phyloP scores from a whole-genome alignment of 2,329 filamentous ascomycete species.

The Pseudocercospora vitis region DNA sequence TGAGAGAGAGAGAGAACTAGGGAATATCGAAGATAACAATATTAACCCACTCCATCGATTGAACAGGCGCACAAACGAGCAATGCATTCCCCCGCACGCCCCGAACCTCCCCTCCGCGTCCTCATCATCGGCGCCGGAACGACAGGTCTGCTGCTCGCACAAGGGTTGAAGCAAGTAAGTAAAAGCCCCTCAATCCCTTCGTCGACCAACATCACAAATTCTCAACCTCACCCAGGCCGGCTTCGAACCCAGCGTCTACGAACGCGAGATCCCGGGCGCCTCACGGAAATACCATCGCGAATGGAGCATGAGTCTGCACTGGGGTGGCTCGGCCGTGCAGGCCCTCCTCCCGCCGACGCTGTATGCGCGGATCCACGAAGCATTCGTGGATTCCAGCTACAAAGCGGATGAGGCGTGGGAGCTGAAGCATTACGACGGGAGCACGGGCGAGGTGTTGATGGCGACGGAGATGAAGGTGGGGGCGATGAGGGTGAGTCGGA shows the following conservation, averaged over 20 bases:
- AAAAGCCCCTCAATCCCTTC: too few relatives aligned
- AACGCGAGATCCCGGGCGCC: slow-evolving; percentile 14
- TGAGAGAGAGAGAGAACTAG: too few relatives aligned
- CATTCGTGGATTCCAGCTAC: slow-evolving; percentile 11
- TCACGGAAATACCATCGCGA: slow-evolving; percentile 14
- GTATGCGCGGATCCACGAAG: slow-evolving; percentile 16
- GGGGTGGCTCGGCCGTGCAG: slow-evolving; percentile 13
- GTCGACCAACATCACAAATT: too few relatives aligned
- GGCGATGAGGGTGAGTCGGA: slow-evolving; percentile 19
- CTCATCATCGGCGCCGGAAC: slow-evolving; percentile 25
- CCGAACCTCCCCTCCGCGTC: slow-evolving; percentile 6
- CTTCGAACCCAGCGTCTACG: slow-evolving; percentile 18
- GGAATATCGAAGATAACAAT: too few relatives aligned
- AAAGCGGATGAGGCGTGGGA: slow-evolving; percentile 2
- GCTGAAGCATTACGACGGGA: slow-evolving; percentile 16
- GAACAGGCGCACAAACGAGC: neutral
- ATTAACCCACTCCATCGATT: too few relatives aligned
- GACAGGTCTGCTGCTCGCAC: slow-evolving; percentile 23
- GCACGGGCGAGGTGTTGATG: slow-evolving; percentile 20
- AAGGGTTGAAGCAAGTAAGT: slow-evolving; percentile 22
- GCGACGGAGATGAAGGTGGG: slow-evolving; percentile 12
- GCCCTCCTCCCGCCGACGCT: slow-evolving; percentile 18
- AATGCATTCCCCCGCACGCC: neutral
- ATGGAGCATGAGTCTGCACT: slow-evolving; percentile 26
- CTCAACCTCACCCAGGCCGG: slow-evolving; percentile 9